Conservation (phyloP, 306 rosid species). For the Carpinus fangiana region DNA sequence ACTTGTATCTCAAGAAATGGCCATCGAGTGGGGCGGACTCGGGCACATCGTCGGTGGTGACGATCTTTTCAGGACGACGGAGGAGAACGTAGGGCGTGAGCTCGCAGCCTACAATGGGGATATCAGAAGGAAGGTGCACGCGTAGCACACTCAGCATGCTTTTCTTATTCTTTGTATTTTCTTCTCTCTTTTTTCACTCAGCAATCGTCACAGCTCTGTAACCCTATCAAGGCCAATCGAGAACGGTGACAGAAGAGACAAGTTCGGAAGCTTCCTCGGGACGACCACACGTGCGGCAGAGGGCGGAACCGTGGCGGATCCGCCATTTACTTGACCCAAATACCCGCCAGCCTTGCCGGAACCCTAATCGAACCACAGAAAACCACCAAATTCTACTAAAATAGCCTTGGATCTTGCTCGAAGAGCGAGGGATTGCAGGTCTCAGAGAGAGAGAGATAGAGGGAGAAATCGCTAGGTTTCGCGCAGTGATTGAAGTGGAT, state of each 20-base stretch:
- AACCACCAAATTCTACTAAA: conserved; percentile 15
- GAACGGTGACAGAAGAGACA: conserved; percentile 11
- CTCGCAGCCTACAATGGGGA: conserved; percentile 97
- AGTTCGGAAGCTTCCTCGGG: conserved; percentile 31
- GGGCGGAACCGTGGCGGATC: conserved; percentile 83
- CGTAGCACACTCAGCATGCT: conserved; percentile 97
- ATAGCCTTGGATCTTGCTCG: conserved; percentile 44
- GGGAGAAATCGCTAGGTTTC: background rate
- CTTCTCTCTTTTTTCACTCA: conserved; percentile 16
- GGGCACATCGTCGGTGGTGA: conserved; percentile 70
- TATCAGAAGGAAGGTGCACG: conserved; percentile 94
- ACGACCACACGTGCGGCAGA: conserved; percentile 24
- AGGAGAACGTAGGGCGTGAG: conserved; percentile 92
- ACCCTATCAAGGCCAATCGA: conserved; percentile 46
- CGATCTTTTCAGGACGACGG: conserved; percentile 62
- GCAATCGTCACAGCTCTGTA: conserved; percentile 44
- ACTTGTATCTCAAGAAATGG: conserved; percentile 83
- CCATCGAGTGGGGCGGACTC: conserved; percentile 80
- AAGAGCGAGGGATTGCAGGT: background rate
- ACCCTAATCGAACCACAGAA: conserved; percentile 36
- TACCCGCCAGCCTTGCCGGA: conserved; percentile 72
- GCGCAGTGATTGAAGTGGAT: conserved; percentile 34
- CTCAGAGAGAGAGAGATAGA: background rate
- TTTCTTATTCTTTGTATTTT: conserved; percentile 27
- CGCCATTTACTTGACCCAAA: conserved; percentile 68